Conservation (phyloP, 2,329 filamentous ascomycete species). For the Stagonosporopsis rhizophila region DNA sequence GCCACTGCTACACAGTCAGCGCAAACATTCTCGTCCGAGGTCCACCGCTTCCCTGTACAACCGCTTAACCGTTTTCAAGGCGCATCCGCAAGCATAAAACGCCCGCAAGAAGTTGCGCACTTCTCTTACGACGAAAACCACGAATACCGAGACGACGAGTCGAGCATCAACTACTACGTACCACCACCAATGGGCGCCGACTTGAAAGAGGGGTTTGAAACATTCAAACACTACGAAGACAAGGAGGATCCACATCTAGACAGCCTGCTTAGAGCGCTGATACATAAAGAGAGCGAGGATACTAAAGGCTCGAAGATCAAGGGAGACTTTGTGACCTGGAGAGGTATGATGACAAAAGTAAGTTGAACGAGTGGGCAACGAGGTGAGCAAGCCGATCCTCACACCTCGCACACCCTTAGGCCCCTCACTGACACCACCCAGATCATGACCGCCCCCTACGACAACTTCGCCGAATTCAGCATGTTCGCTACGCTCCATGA, state of each 20-base stretch:
- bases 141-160: slow-evolving; percentile 75
- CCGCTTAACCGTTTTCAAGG: slow-evolving; percentile 45
- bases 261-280: slow-evolving; percentile 77
- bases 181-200: slow-evolving; percentile 74
- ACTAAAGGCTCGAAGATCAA: slow-evolving; percentile 66
- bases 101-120: slow-evolving; percentile 78
- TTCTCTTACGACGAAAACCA: slow-evolving; percentile 94
- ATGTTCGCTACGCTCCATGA: slow-evolving; percentile 96
- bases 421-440: slow-evolving; percentile 47
- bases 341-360: slow-evolving; percentile 99
- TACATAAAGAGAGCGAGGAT: slow-evolving; percentile 72
- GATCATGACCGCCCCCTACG: slow-evolving; percentile 87
- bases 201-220: slow-evolving; percentile 80
- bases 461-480: slow-evolving; percentile 81
- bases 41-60: slow-evolving; percentile 39
- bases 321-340: slow-evolving; percentile 87
- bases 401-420: slow-evolving; percentile 17
- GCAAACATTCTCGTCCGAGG: neutral
- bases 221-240: slow-evolving; percentile 83
- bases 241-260: slow-evolving; percentile 86
- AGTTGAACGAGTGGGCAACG: slow-evolving; percentile 20
- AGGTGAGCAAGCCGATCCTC: slow-evolving; percentile 25
- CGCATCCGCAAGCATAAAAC: slow-evolving; percentile 44
- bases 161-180: slow-evolving; percentile 88
- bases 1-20: neutral